phyloP scores from a whole-genome alignment of 345 rosid genomes.

The Luvunga scandens region DNA sequence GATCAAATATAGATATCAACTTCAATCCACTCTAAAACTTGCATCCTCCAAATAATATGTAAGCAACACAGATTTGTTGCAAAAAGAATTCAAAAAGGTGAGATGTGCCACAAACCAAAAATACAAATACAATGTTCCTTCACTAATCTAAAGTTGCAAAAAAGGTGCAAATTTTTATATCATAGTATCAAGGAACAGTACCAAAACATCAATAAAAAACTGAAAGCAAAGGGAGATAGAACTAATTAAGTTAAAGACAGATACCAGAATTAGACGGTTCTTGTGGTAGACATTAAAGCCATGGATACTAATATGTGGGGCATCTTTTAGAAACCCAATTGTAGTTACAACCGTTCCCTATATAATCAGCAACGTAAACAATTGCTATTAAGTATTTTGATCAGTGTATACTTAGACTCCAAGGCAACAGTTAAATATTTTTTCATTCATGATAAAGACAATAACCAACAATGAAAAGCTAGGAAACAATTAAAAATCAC shows the following conservation, averaged over 20 bases:
- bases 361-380: slow-evolving; percentile 12
- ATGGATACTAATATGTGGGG: slow-evolving; percentile 67
- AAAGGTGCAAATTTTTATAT: background rate
- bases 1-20: background rate
- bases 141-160: background rate
- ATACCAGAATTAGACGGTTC: slow-evolving; percentile 87
- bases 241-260: slow-evolving; percentile 5
- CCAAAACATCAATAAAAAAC: background rate
- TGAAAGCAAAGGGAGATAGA: background rate
- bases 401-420: background rate
- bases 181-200: background rate
- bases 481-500: slow-evolving; percentile 28
- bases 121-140: background rate
- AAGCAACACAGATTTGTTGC: background rate
- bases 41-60: background rate
- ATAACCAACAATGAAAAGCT: slow-evolving; percentile 9
- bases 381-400: background rate
- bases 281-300: slow-evolving; percentile 92
- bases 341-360: slow-evolving; percentile 81
- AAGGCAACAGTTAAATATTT: slow-evolving; percentile 1
- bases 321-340: slow-evolving; percentile 89
- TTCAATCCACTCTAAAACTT: background rate
- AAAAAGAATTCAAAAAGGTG: background rate
- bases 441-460: slow-evolving; percentile 10
- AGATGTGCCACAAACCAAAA: background rate